Evolutionary conservation across 768 basidiomycete species (phyloP).

Genomic region (Paxillus involutus): DNA sequence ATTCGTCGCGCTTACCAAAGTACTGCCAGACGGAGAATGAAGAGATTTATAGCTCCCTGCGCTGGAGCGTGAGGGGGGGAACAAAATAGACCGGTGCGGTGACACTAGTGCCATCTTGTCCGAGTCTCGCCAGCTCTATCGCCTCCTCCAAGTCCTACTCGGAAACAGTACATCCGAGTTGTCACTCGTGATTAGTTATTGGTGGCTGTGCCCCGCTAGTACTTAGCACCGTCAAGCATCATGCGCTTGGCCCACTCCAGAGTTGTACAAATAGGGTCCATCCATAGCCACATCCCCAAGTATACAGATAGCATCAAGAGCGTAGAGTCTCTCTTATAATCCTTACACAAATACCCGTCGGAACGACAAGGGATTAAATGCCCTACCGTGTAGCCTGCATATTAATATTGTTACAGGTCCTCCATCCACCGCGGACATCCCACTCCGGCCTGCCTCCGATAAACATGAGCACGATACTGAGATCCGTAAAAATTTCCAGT

Average conservation of each 20-base stretch:
- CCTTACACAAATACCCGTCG: background rate
- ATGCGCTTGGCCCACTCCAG: too few species aligned
- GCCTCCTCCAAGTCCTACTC: background rate
- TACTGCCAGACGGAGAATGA: constrained; percentile 3
- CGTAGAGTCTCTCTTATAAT: too few species aligned
- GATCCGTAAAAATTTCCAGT: constrained; percentile 29
- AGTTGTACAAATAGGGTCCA: too few species aligned
- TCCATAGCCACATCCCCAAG: background rate
- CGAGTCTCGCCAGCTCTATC: background rate
- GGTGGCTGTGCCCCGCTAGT: background rate
- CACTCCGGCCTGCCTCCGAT: constrained; percentile 32
- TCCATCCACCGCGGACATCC: constrained; percentile 12
- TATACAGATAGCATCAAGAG: constrained; percentile 7
- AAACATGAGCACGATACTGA: constrained; percentile 31
- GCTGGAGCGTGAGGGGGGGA: background rate
- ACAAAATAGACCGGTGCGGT: background rate
- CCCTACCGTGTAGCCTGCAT: constrained; percentile 21
- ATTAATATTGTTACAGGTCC: constrained; percentile 13
- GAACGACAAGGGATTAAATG: background rate
- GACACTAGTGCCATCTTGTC: background rate
- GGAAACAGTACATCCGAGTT: background rate
- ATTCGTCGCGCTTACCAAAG: constrained; percentile 12
- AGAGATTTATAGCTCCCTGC: background rate
- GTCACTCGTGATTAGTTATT: background rate
- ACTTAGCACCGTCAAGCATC: too few species aligned